A percentile compares a stretch with the other conserved stretches of the same genome.
Conservation (phyloP, 2,329 filamentous ascomycete species). For the Sarocladium kiliense region DNA sequence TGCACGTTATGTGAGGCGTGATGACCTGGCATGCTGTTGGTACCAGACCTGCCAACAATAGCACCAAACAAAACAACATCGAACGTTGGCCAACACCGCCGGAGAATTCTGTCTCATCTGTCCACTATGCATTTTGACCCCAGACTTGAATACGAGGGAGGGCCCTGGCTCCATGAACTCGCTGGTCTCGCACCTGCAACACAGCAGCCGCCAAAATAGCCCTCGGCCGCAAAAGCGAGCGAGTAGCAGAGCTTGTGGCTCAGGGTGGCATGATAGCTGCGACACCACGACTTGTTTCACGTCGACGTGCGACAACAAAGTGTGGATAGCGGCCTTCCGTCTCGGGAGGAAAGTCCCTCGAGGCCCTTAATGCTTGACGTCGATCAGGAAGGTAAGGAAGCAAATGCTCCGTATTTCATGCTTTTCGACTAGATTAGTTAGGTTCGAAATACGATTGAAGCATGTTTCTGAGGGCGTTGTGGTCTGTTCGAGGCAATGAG, state of each 20-base stretch:
- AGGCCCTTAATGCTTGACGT: neutral
- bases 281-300: constrained; percentile 1
- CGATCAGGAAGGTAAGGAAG: neutral
- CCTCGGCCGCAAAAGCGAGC: neutral
- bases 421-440: neutral
- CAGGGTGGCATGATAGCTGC: constrained; percentile 3
- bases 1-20: neutral
- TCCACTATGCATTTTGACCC: neutral
- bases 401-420: neutral
- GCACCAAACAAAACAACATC: constrained; percentile 2
- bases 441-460: neutral
- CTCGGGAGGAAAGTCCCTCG: neutral
- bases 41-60: neutral
- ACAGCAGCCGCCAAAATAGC: neutral
- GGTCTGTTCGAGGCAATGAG: neutral
- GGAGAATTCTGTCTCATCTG: neutral
- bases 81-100: neutral
- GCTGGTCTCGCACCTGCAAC: neutral
- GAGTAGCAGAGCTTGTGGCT: neutral
- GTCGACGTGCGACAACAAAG: neutral
- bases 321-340: neutral
- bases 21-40: neutral
- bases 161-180: neutral
- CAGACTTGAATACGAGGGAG: neutral
- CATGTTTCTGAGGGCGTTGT: neutral